phyloP scores from a whole-genome alignment of 208 protist species.

The Leishmania lainsoni region DNA sequence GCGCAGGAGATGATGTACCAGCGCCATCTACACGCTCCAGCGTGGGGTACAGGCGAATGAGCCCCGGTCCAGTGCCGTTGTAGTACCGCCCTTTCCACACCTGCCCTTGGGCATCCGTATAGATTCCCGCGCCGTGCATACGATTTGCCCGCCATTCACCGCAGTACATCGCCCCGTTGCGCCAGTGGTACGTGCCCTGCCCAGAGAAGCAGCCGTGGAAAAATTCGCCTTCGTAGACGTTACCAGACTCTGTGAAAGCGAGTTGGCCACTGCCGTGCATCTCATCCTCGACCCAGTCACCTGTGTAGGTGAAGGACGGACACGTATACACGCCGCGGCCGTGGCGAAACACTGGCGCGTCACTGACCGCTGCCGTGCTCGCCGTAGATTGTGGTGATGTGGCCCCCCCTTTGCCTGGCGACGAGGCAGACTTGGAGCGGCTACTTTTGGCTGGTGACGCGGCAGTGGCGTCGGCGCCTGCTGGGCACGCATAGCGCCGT shows the following conservation, averaged over 20 bases:
- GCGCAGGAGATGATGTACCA: not conserved
- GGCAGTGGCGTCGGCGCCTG: not conserved
- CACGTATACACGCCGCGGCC: slow-evolving; percentile 76
- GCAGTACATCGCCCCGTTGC: slow-evolving; percentile 62
- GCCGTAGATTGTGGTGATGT: not conserved
- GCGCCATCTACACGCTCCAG: slow-evolving; percentile 10
- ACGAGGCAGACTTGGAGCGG: slow-evolving; percentile 2
- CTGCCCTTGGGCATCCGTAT: slow-evolving; percentile 70
- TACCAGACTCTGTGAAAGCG: slow-evolving; percentile 54
- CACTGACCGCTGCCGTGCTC: not conserved
- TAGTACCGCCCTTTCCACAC: slow-evolving; percentile 84
- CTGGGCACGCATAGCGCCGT: slow-evolving; percentile 38
- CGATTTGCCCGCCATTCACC: slow-evolving; percentile 79
- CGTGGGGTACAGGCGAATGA: slow-evolving; percentile 43
- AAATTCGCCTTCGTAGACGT: slow-evolving; percentile 68
- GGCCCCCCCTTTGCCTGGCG: slow-evolving; percentile 8
- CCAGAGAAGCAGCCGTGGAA: slow-evolving; percentile 71
- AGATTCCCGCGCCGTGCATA: slow-evolving; percentile 90
- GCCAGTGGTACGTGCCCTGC: slow-evolving; percentile 75
- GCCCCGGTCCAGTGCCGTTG: slow-evolving; percentile 76
- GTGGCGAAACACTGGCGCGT: slow-evolving; percentile 51
- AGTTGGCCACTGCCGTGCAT: slow-evolving; percentile 80
- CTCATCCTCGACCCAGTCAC: slow-evolving; percentile 84
- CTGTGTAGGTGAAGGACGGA: slow-evolving; percentile 72
- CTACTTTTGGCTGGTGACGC: not conserved